phyloP scores from a whole-genome alignment of 306 rosid species.

The Vachellia collinsii region DNA sequence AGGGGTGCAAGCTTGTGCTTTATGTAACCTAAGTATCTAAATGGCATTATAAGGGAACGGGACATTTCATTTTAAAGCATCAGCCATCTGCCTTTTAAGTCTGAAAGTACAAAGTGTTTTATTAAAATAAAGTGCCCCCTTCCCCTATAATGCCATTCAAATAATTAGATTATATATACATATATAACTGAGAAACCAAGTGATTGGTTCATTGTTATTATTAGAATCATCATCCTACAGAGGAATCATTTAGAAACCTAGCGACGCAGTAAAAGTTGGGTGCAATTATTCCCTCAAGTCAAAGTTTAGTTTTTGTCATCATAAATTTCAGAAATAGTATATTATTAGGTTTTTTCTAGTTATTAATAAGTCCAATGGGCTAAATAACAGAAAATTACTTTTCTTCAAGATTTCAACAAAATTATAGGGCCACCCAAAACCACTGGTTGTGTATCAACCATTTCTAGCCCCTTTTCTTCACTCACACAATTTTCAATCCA shows the following conservation, averaged over 20 bases:
- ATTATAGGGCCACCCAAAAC: conserved; percentile 16
- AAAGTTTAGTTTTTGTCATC: background rate
- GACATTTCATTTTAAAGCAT: conserved; percentile 17
- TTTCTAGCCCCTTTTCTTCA: conserved; percentile 3
- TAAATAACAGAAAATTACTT: background rate
- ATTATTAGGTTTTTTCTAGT: conserved; percentile 4
- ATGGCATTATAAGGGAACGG: conserved; percentile 25
- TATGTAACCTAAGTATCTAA: background rate
- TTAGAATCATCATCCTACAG: background rate
- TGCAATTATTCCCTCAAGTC: background rate
- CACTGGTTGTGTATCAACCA: background rate
- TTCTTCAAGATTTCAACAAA: conserved; percentile 6
- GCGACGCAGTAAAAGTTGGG: background rate
- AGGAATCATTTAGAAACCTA: background rate
- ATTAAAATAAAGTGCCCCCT: conserved; percentile 13
- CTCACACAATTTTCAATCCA: conserved; percentile 12
- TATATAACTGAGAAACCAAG: background rate
- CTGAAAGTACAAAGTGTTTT: background rate
- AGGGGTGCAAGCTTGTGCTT: conserved; percentile 11
- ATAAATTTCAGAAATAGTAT: conserved; percentile 12
- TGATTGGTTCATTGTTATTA: background rate
- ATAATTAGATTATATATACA: background rate
- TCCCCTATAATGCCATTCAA: conserved; percentile 18
- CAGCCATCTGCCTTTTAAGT: background rate
- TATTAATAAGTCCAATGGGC: background rate